Evolutionary conservation across 2,329 filamentous ascomycete species (phyloP), one percentile per base, ranked within the genome.

Genomic region (Colletotrichum gloeosporioides): DNA sequence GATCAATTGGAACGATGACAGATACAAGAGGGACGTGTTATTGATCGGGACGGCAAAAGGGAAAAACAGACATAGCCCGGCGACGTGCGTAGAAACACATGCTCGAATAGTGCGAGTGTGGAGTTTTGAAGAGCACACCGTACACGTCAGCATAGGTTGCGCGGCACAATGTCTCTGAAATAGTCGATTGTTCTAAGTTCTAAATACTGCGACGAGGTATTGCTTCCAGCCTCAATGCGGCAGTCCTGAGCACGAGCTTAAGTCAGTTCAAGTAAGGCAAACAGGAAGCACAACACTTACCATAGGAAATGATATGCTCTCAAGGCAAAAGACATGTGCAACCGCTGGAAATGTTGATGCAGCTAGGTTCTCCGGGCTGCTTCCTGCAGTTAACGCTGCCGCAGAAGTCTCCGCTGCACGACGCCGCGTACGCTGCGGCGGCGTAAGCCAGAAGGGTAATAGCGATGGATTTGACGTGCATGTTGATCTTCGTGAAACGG

Each of bases 401-500:
- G 44, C 44, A 53, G 6, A 53, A 53, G 2, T 53, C n/a, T 12
- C 44, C 44, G n/a, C n/a, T 53, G 44, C 44, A 53, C 4, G 44
- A 53, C 44, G n/a, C 44, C 12, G n/a, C 44, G 44, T 53, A 53
- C 10, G 1, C n/a, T 1, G 44, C n/a, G 1, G 44, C 44, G 44
- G 44, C 44, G 44, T 22, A 53, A 13, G 44, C n/a, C 44, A 53
- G n/a, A 13, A 53, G 3, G 44, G 44, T 22, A 53, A 53, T 13
- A 2, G 44, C 44, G n/a, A 53, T 22, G 1, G 44, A 53, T 13
- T 53, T 53, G 44, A 22, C 44, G 44, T 53, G 44, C 44, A 53
- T 22, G 0, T 0, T 53, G 44, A 53, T 53, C n/a, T 53, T 53
- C 1, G 2, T 13, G n/a, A 22, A 0, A 4, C 22, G 6, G 44